A percentile compares a stretch with the other conserved stretches of the same genome.
phyloP scores from a whole-genome alignment of 2,329 filamentous ascomycete genomes.

The Fusarium sp. region DNA sequence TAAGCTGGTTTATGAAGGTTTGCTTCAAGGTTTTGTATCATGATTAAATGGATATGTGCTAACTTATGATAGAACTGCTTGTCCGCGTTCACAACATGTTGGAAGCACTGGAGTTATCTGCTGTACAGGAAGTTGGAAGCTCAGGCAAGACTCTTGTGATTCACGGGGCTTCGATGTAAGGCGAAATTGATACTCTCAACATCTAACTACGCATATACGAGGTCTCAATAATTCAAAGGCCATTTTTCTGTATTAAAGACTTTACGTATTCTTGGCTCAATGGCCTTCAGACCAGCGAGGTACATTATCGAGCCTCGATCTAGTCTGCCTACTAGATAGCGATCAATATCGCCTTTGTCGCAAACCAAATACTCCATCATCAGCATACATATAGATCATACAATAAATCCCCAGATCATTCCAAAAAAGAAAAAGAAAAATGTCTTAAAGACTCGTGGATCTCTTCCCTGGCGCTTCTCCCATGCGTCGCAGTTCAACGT shows the following conservation, averaged over 20 bases:
- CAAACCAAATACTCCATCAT: slow-evolving; percentile 18
- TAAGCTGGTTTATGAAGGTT: slow-evolving; percentile 78
- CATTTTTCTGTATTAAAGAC: not conserved
- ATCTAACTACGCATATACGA: no score
- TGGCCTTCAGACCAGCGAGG: not conserved
- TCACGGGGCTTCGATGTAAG: slow-evolving; percentile 54
- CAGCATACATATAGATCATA: slow-evolving; percentile 18
- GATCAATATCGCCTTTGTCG: slow-evolving; percentile 9
- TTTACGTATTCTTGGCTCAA: not conserved
- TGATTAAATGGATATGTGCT: not conserved
- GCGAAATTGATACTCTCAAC: no score
- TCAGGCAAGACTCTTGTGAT: slow-evolving; percentile 76
- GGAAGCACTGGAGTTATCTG: slow-evolving; percentile 72
- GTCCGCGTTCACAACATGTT: slow-evolving; percentile 73
- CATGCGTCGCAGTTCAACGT: slow-evolving; percentile 51
- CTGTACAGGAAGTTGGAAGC: slow-evolving; percentile 67
- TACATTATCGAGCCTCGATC: not conserved
- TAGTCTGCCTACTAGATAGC: not conserved
- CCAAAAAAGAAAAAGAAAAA: not conserved
- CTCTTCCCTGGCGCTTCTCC: slow-evolving; percentile 43
- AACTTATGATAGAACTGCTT: slow-evolving; percentile 67
- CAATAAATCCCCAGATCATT: slow-evolving; percentile 1
- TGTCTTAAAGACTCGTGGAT: slow-evolving; percentile 37
- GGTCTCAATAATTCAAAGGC: not conserved
- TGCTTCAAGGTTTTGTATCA: slow-evolving; percentile 30